Conservation (phyloP, 2,329 filamentous ascomycete species). For the Sporothrix pallida region DNA sequence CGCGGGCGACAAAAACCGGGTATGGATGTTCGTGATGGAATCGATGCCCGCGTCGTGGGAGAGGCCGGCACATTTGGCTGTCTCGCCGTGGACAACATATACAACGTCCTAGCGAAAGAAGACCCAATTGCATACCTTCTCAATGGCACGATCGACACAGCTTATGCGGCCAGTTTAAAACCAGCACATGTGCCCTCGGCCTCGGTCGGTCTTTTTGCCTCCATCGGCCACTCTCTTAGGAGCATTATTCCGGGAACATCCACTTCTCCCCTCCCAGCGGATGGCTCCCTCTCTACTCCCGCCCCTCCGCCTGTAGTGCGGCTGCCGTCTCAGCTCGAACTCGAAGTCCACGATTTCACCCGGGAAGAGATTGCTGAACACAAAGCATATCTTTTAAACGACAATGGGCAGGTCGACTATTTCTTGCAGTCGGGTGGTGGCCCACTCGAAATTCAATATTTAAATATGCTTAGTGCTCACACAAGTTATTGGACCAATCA, state of each 20-base stretch:
- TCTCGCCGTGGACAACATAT: conserved; percentile 91
- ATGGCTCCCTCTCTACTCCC: conserved; percentile 43
- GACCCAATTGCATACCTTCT: conserved; percentile 87
- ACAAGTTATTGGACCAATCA: conserved; percentile 88
- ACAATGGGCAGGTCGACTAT: conserved; percentile 95
- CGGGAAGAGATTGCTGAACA: conserved; percentile 91
- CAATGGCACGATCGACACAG: conserved; percentile 85
- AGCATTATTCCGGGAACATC: conserved; percentile 63
- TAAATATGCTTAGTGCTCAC: conserved; percentile 96
- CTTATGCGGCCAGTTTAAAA: conserved; percentile 78
- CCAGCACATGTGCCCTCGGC: conserved; percentile 79
- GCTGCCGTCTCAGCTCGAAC: conserved; percentile 73
- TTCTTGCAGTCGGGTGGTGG: conserved; percentile 84
- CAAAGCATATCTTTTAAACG: conserved; percentile 85
- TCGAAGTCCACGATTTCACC: conserved; percentile 94
- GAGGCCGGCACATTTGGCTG: conserved; percentile 83
- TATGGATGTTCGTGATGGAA: conserved; percentile 66
- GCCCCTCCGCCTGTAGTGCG: conserved; percentile 49
- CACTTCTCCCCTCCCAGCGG: conserved; percentile 27
- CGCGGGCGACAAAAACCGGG: conserved; percentile 77
- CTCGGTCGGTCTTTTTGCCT: conserved; percentile 67
- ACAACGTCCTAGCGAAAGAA: conserved; percentile 80
- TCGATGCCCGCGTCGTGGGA: conserved; percentile 69
- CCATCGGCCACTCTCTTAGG: conserved; percentile 66
- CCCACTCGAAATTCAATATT: conserved; percentile 89